A percentile compares a stretch with the other conserved stretches of the same genome.
These are phyloP conservation scores for Boletellus sp. DNA, from an alignment of 768 basidiomycete genomes.

Conservation along the genomic window DNA sequence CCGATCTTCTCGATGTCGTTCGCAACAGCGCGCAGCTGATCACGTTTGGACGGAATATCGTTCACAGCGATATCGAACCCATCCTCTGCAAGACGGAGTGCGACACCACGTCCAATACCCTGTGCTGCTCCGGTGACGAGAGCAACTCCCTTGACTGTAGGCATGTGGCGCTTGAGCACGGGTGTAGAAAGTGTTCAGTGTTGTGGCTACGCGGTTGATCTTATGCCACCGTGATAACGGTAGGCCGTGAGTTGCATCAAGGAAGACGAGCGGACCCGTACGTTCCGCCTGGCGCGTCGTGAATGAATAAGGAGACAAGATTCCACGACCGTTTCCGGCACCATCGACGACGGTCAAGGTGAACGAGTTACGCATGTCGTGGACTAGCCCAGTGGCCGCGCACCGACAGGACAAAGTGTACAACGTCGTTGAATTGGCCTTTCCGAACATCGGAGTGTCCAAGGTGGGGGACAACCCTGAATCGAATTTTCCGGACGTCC, in stretches of 20 bases:
- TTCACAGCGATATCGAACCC: slow-evolving; percentile 30
- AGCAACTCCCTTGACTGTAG: slow-evolving; percentile 25
- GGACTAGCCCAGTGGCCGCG: too few relatives aligned
- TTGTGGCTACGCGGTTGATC: not conserved
- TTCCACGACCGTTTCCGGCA: too few relatives aligned
- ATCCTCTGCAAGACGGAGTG: slow-evolving; percentile 17
- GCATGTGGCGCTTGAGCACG: slow-evolving; percentile 1
- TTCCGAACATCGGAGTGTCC: too few relatives aligned
- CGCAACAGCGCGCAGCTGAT: slow-evolving; percentile 8
- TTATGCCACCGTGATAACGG: not conserved
- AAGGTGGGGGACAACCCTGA: too few relatives aligned
- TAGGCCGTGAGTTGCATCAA: too few relatives aligned
- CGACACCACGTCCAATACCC: slow-evolving; percentile 26
- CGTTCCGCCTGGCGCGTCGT: too few relatives aligned
- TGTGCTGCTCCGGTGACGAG: slow-evolving; percentile 31
- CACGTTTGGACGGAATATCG: slow-evolving; percentile 20
- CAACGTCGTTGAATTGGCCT: too few relatives aligned
- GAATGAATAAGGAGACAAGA: too few relatives aligned
- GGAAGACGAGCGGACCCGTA: too few relatives aligned
- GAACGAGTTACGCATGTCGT: too few relatives aligned
- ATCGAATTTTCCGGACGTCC: too few relatives aligned
- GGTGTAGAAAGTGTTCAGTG: not conserved
- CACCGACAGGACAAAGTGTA: too few relatives aligned
- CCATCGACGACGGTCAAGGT: not conserved
- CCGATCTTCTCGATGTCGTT: slow-evolving; percentile 8